Percentiles rank a stretch among this genome's conserved stretches.
phyloP scores from a whole-genome alignment of 345 rosid species.

The Syzygium oleosum region DNA sequence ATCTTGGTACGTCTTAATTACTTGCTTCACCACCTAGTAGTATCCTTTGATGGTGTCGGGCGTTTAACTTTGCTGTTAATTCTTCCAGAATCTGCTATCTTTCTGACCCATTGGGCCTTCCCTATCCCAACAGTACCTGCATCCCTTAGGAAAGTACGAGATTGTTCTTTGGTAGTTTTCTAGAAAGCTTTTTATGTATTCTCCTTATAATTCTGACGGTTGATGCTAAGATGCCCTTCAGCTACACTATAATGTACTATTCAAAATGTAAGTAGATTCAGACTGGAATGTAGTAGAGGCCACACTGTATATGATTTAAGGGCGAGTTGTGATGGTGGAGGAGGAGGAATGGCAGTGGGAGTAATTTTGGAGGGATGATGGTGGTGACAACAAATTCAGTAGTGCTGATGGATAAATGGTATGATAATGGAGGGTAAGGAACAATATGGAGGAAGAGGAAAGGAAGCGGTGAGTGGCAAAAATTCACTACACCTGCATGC shows the following conservation, averaged over 20 bases:
- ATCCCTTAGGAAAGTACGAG: background rate
- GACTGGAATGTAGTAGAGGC: background rate
- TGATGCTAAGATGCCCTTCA: background rate
- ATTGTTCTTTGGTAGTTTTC: background rate
- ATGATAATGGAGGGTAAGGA: background rate
- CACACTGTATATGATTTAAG: background rate
- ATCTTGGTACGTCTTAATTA: background rate
- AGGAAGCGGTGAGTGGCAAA: background rate
- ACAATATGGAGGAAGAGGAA: background rate
- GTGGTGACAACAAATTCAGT: background rate
- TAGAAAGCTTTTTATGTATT: background rate
- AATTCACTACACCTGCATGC: background rate
- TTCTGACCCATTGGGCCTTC: background rate
- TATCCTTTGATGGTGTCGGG: background rate
- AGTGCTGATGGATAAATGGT: background rate
- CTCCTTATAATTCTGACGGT: background rate
- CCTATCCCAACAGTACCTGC: background rate
- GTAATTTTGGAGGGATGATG: background rate
- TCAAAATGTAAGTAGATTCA: background rate
- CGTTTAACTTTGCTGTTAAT: background rate
- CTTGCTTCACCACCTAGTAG: background rate
- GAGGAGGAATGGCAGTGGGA: background rate
- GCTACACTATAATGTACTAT: background rate
- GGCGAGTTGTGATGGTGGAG: background rate
- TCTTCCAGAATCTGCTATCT: background rate